A percentile compares a stretch with the other conserved stretches of the same genome.
phyloP scores from a whole-genome alignment of 331 rosid genomes.

The Spiraea crenata region DNA sequence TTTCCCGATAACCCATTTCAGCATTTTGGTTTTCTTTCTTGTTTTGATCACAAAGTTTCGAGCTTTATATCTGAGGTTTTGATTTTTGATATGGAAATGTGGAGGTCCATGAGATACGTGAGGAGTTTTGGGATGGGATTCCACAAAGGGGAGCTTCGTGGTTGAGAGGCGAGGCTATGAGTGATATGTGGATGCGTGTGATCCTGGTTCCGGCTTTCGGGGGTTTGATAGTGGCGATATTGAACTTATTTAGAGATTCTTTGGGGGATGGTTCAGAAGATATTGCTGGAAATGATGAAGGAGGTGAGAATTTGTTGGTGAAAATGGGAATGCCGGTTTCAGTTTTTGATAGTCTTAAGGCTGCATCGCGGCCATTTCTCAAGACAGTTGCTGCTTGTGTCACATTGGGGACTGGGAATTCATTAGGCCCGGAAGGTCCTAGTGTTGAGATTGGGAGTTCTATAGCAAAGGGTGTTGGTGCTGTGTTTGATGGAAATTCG shows the following conservation, averaged over 20 bases:
- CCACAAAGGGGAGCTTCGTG: constrained; percentile 82
- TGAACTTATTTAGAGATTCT: constrained; percentile 48
- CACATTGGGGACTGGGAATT: constrained; percentile 90
- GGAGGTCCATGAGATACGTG: constrained; percentile 81
- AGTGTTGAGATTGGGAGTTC: constrained; percentile 88
- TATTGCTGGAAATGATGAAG: not conserved
- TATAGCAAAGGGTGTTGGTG: constrained; percentile 62
- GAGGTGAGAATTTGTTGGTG: not conserved
- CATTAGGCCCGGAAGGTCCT: constrained; percentile 95
- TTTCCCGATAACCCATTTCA: not conserved
- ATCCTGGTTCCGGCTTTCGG: constrained; percentile 78
- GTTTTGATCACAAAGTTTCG: not conserved
- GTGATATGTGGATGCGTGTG: constrained; percentile 63
- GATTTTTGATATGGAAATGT: not conserved
- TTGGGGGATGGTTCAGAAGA: constrained; percentile 23
- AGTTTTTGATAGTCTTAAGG: constrained; percentile 33
- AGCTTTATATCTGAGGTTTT: not conserved
- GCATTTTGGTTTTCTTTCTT: not conserved
- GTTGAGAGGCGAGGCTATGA: constrained; percentile 65
- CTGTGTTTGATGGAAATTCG: constrained; percentile 43
- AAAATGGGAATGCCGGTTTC: constrained; percentile 30
- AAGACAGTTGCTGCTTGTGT: constrained; percentile 73
- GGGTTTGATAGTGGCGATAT: constrained; percentile 55
- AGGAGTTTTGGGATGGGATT: constrained; percentile 75
- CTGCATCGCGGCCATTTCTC: constrained; percentile 58